These are phyloP conservation scores for Kickxella alabastrina DNA, from an alignment of 192 early-diverging fungal species.

Conservation along the genomic window DNA sequence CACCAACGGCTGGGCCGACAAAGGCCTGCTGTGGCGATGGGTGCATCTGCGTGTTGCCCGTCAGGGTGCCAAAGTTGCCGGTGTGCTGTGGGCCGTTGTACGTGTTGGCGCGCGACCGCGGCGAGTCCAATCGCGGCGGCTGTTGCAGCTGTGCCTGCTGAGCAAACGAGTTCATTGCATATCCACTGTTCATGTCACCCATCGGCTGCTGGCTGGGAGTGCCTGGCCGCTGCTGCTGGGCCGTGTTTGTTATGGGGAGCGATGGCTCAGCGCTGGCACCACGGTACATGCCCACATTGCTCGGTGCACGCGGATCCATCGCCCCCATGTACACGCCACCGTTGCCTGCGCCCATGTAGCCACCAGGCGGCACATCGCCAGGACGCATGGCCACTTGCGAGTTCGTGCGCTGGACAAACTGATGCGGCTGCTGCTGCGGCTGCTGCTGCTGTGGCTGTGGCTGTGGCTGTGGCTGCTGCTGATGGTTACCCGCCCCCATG, in stretches of 20 bases:
- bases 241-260: not conserved
- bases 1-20: not conserved
- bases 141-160: slow-evolving; percentile 6
- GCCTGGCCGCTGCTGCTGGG: slow-evolving; percentile 11
- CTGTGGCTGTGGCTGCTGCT: slow-evolving; percentile 4
- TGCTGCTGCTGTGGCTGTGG: not conserved
- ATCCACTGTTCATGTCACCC: not conserved
- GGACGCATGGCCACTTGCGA: slow-evolving; percentile 19
- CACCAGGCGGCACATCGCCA: not conserved
- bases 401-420: slow-evolving; percentile 22
- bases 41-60: slow-evolving; percentile 27
- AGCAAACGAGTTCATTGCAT: not conserved
- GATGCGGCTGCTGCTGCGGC: slow-evolving; percentile 4
- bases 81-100: slow-evolving; percentile 33
- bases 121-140: slow-evolving; percentile 33
- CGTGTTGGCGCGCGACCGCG: slow-evolving; percentile 30
- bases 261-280: not conserved
- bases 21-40: slow-evolving; percentile 10
- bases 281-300: slow-evolving; percentile 12
- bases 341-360: slow-evolving; percentile 4
- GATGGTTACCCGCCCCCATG: slow-evolving; percentile 2
- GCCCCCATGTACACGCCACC: not conserved
- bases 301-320: slow-evolving; percentile 10
- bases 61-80: slow-evolving; percentile 40
- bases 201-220: slow-evolving; percentile 18